Base-by-base conservation (phyloP, 257 asterid genomes). In the Osmanthus fragrans region DNA sequence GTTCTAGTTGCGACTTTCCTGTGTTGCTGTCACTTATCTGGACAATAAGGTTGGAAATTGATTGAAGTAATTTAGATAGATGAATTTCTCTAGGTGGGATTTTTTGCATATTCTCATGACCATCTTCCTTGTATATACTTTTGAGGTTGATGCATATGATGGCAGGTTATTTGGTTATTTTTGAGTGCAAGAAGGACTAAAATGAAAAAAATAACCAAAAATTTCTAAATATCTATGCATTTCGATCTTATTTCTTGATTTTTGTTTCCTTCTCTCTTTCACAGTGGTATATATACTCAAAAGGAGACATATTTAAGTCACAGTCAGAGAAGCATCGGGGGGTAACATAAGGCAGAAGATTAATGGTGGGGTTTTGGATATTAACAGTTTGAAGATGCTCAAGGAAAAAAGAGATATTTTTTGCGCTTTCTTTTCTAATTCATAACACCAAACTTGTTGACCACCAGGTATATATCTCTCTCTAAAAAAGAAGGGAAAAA, bases 371-470 rank as follows among this genome's bases (percentile, higher is more conserved):
- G 87, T 87, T 87, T 77, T 96, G 71, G 97, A 96, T 84, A 54
- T 80, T 66, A 83, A 84, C n/a, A 84, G 89, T 80, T 82, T 96
- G 89, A 93, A 87, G 91, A 92, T 65, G 84, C 89, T 96, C 3
- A 84, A 88, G 84, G 98, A 96, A 89, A 93, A 83, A 84, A 88
- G 96, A 88, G 76, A 29, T 96, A 54, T 83, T 92, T 85, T 92
- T 85, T 77, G 81, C 86, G 25, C 89, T 93, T 85, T 92, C 99
- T 82, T 87, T 89, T 85, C 92, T 92, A 37, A 89, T 92, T 82
- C 97, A 91, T 82, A 96, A 96, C 90, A 83, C 94, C 70, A 96
- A 89, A 84, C 99, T 98, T 68, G 95, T 96, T 77, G 98, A 98
- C 82, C 97, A 92, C 85, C 98, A 93, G 99, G 99, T 93, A 63